Conservation (phyloP, 257 asterid genomes). For the Petrea volubilis region DNA sequence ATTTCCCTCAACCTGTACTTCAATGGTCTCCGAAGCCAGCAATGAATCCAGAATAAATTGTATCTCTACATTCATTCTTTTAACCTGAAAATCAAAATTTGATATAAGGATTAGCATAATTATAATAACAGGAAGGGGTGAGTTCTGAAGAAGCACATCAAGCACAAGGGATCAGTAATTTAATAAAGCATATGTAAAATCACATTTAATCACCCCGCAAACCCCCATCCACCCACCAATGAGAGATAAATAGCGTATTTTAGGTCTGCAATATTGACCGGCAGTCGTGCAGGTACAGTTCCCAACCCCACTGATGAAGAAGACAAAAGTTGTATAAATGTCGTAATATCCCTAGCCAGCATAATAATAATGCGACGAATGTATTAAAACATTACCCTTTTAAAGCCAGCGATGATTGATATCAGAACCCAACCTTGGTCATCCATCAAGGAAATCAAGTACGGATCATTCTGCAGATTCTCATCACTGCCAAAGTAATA, state of each 20-base stretch:
- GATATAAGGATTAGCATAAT: neutral
- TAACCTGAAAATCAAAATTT: slow-evolving; percentile 53
- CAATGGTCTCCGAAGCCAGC: slow-evolving; percentile 67
- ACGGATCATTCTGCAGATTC: slow-evolving; percentile 68
- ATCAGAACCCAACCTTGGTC: slow-evolving; percentile 83
- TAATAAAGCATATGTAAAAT: neutral
- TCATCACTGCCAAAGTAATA: slow-evolving; percentile 58
- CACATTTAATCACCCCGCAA: neutral
- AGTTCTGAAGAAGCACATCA: slow-evolving; percentile 14
- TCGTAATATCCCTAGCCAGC: neutral
- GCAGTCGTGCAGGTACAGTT: neutral
- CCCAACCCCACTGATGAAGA: neutral
- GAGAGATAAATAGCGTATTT: neutral
- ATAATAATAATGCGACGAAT: slow-evolving; percentile 8
- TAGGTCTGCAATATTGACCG: neutral
- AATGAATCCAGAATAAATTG: slow-evolving; percentile 69
- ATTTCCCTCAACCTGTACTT: slow-evolving; percentile 56
- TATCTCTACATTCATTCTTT: slow-evolving; percentile 63
- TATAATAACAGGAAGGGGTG: neutral
- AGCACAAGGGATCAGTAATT: neutral
- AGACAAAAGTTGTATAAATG: neutral
- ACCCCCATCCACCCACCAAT: neutral
- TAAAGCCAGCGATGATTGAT: slow-evolving; percentile 66
- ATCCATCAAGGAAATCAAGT: slow-evolving; percentile 85
- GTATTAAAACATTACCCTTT: slow-evolving; percentile 60